Base-by-base conservation (phyloP, 2,329 filamentous ascomycete genomes). In the Verticillium longisporum region DNA sequence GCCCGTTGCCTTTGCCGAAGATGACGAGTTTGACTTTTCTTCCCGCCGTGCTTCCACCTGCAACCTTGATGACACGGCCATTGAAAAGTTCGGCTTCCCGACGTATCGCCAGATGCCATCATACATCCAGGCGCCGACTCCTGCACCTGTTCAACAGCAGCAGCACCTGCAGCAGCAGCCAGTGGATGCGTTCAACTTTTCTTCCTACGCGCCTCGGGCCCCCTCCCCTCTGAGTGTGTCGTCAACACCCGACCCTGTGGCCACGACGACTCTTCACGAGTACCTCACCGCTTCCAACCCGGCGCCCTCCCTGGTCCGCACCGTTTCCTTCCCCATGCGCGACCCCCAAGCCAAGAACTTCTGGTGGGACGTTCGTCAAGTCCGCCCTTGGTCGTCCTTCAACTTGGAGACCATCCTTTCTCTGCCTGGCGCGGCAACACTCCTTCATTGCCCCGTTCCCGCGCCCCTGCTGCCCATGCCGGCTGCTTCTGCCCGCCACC, bases 331-430 rank as follows among this genome's bases (percentile, higher is more conserved):
- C 71, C 87, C 77, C 65, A 79, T 81, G 69, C 85, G 80, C 65
- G 90, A 86, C 72, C 87, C 82, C 69, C 84, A 82, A 75, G 88
- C 83, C 68, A 91, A 88, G 73, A 88, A 96, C 78, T 97, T 94
- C 75, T 98, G 94, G 94, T 97, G 92, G 90, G 94, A 98, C 70
- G 84, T 96, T 62, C 90, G 94, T 67, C 94, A 96, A 72, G 81
- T 97, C 66, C 87, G 91, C 64, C 83, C 87, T 64, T 97, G 94
- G 94, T 84, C 83, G 58, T 83, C 86, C 67, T 97, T 97, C 83
- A 91, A 85, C 66, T 78, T 90, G 11, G 74, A 81, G 60, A 86
- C 88, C 61, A 88, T 97, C 71, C 82, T 88, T 66, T 80, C 85
- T 6, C 86, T 96, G 55, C 89, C 89, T 1, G 87, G 87, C 36